These are phyloP conservation scores for Umbelopsis sp. DNA, from an alignment of 371 early-diverging fungal genomes.

Conservation along the genomic window DNA sequence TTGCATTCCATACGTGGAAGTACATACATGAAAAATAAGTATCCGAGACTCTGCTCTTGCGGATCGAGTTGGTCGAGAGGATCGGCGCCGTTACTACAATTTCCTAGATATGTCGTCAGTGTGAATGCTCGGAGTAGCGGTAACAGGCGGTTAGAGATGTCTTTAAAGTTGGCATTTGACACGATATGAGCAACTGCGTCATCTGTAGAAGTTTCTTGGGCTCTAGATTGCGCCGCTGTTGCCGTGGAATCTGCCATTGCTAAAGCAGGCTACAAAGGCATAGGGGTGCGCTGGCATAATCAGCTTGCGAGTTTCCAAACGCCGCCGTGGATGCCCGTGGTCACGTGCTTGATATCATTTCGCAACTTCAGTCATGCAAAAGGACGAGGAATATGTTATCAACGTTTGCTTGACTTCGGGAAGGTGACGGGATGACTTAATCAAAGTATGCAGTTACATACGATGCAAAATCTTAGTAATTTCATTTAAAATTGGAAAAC, in stretches of 20 bases:
- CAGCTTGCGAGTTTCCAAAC: neutral
- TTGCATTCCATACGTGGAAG: neutral
- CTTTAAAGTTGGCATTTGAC: slow-evolving; percentile 26
- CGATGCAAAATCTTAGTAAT: too few species aligned
- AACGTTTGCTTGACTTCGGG: too few species aligned
- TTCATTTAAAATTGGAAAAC: too few species aligned
- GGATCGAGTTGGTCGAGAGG: slow-evolving; percentile 65
- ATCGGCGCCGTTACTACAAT: slow-evolving; percentile 38
- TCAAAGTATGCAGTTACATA: too few species aligned
- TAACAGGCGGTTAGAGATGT: slow-evolving; percentile 14
- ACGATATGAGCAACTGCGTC: slow-evolving; percentile 47
- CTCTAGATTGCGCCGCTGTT: neutral
- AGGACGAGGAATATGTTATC: too few species aligned
- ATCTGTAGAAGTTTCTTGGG: slow-evolving; percentile 36
- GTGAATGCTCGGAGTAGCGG: slow-evolving; percentile 16
- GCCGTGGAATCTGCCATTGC: neutral
- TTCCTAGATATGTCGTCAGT: slow-evolving; percentile 10
- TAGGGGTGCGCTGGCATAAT: too few species aligned
- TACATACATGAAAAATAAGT: slow-evolving; percentile 64
- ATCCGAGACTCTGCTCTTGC: slow-evolving; percentile 54
- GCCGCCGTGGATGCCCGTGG: neutral
- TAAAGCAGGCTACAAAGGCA: neutral
- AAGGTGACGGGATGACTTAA: too few species aligned
- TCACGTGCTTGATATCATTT: too few species aligned
- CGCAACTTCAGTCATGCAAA: too few species aligned